A percentile compares a stretch with the other conserved stretches of the same genome.
These are phyloP conservation scores for Calonectria naviculata DNA, from an alignment of 2,329 filamentous ascomycete genomes.

Conservation along the genomic window DNA sequence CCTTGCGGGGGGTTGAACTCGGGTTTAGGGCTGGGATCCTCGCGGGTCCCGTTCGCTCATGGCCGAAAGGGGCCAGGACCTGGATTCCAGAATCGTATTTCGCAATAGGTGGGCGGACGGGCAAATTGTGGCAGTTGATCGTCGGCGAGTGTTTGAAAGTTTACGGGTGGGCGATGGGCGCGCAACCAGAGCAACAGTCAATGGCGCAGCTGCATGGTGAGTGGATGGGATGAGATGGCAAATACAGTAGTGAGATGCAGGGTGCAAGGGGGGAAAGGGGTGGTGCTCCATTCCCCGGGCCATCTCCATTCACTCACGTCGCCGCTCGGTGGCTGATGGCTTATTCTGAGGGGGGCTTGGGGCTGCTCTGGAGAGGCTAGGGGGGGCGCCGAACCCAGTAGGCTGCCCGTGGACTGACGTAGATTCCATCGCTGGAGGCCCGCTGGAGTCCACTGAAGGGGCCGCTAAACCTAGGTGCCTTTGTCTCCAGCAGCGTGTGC, in stretches of 20 bases:
- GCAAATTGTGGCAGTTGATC: constrained; percentile 14
- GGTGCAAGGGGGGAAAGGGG: constrained; percentile 17
- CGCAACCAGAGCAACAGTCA: background rate
- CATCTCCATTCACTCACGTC: constrained; percentile 21
- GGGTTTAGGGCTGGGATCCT: constrained; percentile 25
- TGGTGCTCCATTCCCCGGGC: constrained; percentile 21
- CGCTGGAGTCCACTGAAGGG: constrained; percentile 7
- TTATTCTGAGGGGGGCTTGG: constrained; percentile 23
- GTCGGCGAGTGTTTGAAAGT: background rate
- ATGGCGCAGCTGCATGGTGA: constrained; percentile 7
- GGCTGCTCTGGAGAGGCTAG: background rate
- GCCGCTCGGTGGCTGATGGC: constrained; percentile 24
- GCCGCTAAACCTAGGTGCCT: constrained; percentile 8
- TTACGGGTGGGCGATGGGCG: constrained; percentile 1
- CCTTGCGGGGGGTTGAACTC: constrained; percentile 14
- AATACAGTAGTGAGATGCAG: constrained; percentile 16
- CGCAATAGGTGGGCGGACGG: constrained; percentile 17
- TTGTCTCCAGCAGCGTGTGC: background rate
- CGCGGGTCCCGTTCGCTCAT: constrained; percentile 8
- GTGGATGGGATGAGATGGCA: constrained; percentile 11
- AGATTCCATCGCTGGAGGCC: constrained; percentile 14
- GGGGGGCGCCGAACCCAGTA: constrained; percentile 3
- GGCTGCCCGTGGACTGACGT: constrained; percentile 16
- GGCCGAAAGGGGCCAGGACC: background rate
- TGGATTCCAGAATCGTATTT: constrained; percentile 25